Conservation (phyloP, 1,284 basidiomycete species). For the Cutaneotrichosporon mucoides region DNA sequence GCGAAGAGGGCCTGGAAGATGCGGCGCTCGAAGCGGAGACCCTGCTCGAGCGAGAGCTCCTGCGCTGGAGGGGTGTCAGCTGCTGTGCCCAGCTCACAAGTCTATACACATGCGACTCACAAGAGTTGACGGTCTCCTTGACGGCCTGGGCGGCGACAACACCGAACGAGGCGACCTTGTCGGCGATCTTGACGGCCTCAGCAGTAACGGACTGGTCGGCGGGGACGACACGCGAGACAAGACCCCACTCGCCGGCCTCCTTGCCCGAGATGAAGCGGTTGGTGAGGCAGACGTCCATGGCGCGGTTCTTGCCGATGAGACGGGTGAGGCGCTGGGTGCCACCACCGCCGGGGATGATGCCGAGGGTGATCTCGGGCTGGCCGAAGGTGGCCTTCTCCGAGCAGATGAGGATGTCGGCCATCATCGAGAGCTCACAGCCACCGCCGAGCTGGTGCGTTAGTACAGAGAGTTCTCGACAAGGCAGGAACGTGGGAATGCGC, state of each 20-base stretch:
- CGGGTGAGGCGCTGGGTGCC: slow-evolving; percentile 65
- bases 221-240: slow-evolving; percentile 76
- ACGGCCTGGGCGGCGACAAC: slow-evolving; percentile 80
- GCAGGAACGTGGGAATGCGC: not conserved
- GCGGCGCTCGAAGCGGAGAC: slow-evolving; percentile 79
- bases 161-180: slow-evolving; percentile 77
- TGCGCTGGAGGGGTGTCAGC: slow-evolving; percentile 54
- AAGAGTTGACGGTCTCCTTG: slow-evolving; percentile 90
- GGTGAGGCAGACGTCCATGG: slow-evolving; percentile 94
- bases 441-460: slow-evolving; percentile 68
- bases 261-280: slow-evolving; percentile 74
- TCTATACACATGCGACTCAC: too few species aligned
- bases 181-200: slow-evolving; percentile 81
- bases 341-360: slow-evolving; percentile 73
- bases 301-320: slow-evolving; percentile 84
- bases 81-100: too few species aligned
- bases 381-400: slow-evolving; percentile 89
- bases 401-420: slow-evolving; percentile 93
- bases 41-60: slow-evolving; percentile 76
- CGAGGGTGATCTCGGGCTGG: slow-evolving; percentile 96
- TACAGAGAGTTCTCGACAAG: not conserved
- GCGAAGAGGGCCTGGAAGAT: slow-evolving; percentile 92
- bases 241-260: slow-evolving; percentile 80
- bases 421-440: slow-evolving; percentile 92
- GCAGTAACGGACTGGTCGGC: slow-evolving; percentile 77